Percentiles rank a stretch among this genome's conserved stretches.
Evolutionary conservation across 2,329 filamentous ascomycete species (phyloP).

Genomic region (Botrytis paeoniae): DNA sequence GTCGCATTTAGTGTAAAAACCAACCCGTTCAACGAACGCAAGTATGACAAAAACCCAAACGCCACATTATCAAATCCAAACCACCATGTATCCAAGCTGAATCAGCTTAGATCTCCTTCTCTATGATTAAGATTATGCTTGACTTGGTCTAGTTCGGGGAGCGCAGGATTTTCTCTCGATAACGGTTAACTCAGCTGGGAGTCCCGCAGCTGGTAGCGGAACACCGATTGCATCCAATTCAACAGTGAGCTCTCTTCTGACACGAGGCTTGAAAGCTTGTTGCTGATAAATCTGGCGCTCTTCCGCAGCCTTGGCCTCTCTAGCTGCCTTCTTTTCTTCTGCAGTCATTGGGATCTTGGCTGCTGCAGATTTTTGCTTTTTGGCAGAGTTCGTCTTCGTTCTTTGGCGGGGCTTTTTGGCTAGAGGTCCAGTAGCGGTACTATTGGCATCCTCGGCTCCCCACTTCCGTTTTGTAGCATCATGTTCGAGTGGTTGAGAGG

Average conservation of each 20-base stretch:
- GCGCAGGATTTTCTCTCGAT: neutral
- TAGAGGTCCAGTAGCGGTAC: neutral
- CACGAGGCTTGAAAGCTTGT: neutral
- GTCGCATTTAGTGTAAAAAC: neutral
- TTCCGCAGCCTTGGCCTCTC: neutral
- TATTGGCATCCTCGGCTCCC: neutral
- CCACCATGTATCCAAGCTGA: neutral
- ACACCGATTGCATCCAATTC: neutral
- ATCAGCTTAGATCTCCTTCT: neutral
- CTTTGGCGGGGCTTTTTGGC: neutral
- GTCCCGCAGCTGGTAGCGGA: neutral
- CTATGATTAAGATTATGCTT: neutral
- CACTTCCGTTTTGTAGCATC: neutral
- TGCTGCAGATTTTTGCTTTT: neutral
- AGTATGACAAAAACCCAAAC: neutral
- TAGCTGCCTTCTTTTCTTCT: neutral
- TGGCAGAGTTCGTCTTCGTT: neutral
- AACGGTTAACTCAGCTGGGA: neutral
- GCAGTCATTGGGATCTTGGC: neutral
- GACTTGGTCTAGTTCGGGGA: neutral
- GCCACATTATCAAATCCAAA: neutral
- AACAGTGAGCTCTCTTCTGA: neutral
- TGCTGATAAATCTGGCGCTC: neutral
- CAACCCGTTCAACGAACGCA: neutral
- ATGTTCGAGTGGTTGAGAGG: neutral